A percentile compares a stretch with the other conserved stretches of the same genome.
These are phyloP conservation scores for Vitis hybrid DNA, from an alignment of 177 flowering plant species.

Conservation along the genomic window DNA sequence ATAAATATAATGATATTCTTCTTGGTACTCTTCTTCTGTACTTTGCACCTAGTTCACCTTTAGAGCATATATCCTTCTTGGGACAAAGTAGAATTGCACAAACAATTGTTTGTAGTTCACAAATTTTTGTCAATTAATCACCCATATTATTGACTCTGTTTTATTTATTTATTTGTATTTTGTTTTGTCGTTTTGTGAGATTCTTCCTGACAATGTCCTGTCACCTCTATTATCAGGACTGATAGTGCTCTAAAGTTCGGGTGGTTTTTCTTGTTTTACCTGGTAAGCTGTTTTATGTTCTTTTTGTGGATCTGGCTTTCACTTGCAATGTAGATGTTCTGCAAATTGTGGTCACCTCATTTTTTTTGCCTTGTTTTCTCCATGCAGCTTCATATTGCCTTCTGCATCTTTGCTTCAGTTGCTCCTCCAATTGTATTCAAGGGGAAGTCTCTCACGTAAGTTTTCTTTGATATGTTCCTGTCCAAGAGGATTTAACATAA, in stretches of 20 bases:
- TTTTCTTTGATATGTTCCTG: not conserved
- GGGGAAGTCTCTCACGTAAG: constrained; percentile 64
- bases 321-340: not conserved
- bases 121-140: not conserved
- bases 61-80: not conserved
- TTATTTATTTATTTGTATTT: not conserved
- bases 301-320: not conserved
- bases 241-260: constrained; percentile 94
- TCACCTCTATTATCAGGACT: constrained; percentile 54
- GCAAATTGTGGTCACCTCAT: not conserved
- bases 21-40: not conserved
- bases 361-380: not conserved
- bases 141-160: not conserved
- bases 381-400: constrained; percentile 83
- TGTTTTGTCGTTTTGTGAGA: not conserved
- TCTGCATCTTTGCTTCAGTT: constrained; percentile 61
- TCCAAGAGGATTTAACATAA: constrained; percentile 9
- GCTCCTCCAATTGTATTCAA: constrained; percentile 56
- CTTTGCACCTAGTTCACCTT: not conserved
- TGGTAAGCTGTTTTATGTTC: constrained; percentile 38
- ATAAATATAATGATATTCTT: not conserved
- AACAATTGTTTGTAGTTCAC: too few relatives aligned
- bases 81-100: too few relatives aligned
- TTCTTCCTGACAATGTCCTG: not conserved
- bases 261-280: constrained; percentile 85